phyloP scores from a whole-genome alignment of 1,139 yeast genomes.

The Candida pseudoviswanathii region DNA sequence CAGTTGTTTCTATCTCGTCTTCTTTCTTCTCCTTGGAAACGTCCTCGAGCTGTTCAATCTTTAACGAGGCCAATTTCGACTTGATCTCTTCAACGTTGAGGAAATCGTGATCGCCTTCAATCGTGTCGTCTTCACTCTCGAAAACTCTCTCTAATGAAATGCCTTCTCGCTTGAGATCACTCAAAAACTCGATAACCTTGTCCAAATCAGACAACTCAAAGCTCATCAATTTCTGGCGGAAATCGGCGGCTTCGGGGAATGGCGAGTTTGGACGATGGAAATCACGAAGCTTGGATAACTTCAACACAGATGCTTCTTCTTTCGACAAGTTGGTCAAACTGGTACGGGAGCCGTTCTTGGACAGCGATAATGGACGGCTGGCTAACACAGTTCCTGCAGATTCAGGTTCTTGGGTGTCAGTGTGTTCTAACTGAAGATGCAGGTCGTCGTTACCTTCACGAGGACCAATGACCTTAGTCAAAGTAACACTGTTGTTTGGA shows the following conservation, averaged over 20 bases:
- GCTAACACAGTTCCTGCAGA: conserved; percentile 17
- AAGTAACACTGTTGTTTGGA: conserved; percentile 16
- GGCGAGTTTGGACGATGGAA: conserved; percentile 22
- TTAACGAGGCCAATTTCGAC: conserved; percentile 19
- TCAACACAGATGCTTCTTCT: conserved; percentile 47
- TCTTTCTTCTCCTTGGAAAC: conserved; percentile 6
- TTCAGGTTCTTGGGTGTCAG: conserved; percentile 3
- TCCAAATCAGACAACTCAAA: conserved; percentile 54
- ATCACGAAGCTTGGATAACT: conserved; percentile 32
- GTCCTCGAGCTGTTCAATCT: conserved; percentile 10
- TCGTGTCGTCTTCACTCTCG: conserved; percentile 21
- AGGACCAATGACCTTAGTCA: conserved; percentile 11
- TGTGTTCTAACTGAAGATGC: conserved; percentile 2
- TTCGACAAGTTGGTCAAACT: conserved; percentile 37
- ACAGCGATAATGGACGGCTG: conserved; percentile 28
- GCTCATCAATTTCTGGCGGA: conserved; percentile 49
- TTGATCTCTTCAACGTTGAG: conserved; percentile 23
- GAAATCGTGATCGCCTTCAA: conserved; percentile 14
- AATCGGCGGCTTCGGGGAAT: conserved; percentile 38
- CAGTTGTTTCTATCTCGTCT: conserved; percentile 9
- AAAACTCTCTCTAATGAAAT: conserved; percentile 55
- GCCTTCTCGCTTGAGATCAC: conserved; percentile 52
- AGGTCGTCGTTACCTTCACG: conserved; percentile 8
- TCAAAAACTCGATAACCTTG: conserved; percentile 52
- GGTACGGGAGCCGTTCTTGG: conserved; percentile 39